Conservation (phyloP, 2,329 filamentous ascomycete species). For the Fusarium sp. region DNA sequence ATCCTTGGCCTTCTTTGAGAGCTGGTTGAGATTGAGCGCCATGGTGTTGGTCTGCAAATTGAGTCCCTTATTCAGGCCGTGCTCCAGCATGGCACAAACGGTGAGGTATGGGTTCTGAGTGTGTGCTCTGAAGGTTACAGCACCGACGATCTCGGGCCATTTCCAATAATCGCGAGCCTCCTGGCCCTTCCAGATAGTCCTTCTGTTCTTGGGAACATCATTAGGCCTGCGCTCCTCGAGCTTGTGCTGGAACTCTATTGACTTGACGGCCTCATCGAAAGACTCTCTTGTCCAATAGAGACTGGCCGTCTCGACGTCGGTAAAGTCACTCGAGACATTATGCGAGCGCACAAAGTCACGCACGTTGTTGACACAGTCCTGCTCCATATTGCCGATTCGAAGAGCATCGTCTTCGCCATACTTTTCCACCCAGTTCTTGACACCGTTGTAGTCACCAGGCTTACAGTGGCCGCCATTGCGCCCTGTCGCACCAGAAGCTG, state of each 20-base stretch:
- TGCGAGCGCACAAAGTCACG: slow-evolving; percentile 24
- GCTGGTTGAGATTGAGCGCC: slow-evolving; percentile 18
- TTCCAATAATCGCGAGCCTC: slow-evolving; percentile 20
- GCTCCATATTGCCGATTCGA: slow-evolving; percentile 26
- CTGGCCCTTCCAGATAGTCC: slow-evolving; percentile 18
- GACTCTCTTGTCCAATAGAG: slow-evolving; percentile 31
- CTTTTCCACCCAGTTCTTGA: slow-evolving; percentile 17
- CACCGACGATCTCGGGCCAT: slow-evolving; percentile 20
- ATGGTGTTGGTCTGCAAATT: slow-evolving; percentile 30
- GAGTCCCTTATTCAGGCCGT: slow-evolving; percentile 16
- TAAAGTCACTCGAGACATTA: slow-evolving; percentile 30
- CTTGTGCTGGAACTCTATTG: slow-evolving; percentile 18
- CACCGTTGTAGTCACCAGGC: slow-evolving; percentile 15
- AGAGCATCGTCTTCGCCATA: slow-evolving; percentile 28
- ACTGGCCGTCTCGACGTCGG: slow-evolving; percentile 19
- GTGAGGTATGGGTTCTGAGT: slow-evolving; percentile 28
- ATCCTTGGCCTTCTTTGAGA: slow-evolving; percentile 7
- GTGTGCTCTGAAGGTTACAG: slow-evolving; percentile 27
- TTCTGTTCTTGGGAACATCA: slow-evolving; percentile 26
- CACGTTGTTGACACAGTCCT: slow-evolving; percentile 26
- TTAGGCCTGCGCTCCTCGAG: slow-evolving; percentile 17
- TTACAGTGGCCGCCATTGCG: slow-evolving; percentile 27
- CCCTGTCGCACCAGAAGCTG: slow-evolving; percentile 20
- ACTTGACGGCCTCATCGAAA: slow-evolving; percentile 18
- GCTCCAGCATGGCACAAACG: slow-evolving; percentile 21